A percentile compares a stretch with the other conserved stretches of the same genome.
Evolutionary conservation across 2,329 filamentous ascomycete genomes (phyloP).

Genomic region (Shiraia bambusicola): DNA sequence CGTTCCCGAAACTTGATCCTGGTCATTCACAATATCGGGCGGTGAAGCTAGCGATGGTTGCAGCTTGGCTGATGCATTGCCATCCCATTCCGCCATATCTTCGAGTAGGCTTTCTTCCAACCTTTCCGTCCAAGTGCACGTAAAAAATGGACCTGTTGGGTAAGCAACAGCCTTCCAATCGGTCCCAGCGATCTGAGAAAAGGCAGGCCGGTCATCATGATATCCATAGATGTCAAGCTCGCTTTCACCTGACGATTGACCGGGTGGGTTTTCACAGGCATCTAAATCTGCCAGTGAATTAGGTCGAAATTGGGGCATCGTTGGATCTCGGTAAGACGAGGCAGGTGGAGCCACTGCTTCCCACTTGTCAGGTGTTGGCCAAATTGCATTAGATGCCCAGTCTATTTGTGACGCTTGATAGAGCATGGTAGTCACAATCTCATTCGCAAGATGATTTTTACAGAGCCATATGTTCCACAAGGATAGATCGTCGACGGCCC

Average conservation of each 20-base stretch:
- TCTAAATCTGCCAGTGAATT: constrained; percentile 43
- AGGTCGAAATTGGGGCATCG: constrained; percentile 69
- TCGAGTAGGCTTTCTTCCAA: neutral
- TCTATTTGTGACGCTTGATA: constrained; percentile 12
- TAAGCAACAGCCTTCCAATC: neutral
- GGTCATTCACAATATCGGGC: neutral
- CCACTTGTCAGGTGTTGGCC: neutral
- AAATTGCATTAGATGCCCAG: constrained; percentile 15
- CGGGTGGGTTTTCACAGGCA: neutral
- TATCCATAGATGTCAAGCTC: constrained; percentile 1
- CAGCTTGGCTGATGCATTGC: neutral
- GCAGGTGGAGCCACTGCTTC: neutral
- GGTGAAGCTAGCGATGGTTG: neutral
- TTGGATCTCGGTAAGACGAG: constrained; percentile 55
- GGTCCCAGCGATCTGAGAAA: neutral
- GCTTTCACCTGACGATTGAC: neutral
- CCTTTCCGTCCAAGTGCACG: neutral
- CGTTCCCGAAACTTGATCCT: neutral
- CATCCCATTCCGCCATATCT: too few species aligned
- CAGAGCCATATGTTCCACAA: constrained; percentile 31
- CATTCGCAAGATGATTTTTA: constrained; percentile 21
- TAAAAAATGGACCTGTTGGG: constrained; percentile 13
- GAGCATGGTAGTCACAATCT: constrained; percentile 20
- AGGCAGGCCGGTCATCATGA: constrained; percentile 7
- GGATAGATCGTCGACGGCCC: constrained; percentile 12